Base-by-base conservation (phyloP, 2,329 filamentous ascomycete genomes). In the Pyricularia grisea region DNA sequence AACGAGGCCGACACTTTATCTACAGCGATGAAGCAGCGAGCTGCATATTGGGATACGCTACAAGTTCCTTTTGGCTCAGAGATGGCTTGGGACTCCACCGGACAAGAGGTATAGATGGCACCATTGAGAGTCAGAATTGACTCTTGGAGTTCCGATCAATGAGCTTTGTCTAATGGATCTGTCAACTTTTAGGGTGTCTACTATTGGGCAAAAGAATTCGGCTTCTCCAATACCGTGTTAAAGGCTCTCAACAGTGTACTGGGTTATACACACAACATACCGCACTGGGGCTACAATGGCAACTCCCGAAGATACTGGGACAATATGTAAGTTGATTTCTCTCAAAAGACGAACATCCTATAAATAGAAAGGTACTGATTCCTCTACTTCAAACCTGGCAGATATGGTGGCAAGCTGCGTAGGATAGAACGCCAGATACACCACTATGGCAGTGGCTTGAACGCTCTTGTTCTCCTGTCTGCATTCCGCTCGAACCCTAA, bases 271-370 rank as follows among this genome's bases (percentile, higher is more conserved):
- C 85, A 86, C 0, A 85, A 84, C 0, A 82, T 88, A 0, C 78
- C 85, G 0, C 86, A 88, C 71, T 88, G 87, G 87, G 87, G 84
- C 2, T 88, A 83, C 83, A 87, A 88, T 67, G 86, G 86, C 14
- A 88, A 88, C 71, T 85, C 86, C 0, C 80, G 87, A 1, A 76
- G 86, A 6, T 88, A 88, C 74, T 88, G 86, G 86, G 86, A 88
- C 72, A 86, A 85, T 68, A 75, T 83, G 76, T 85, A 78, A 74
- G 82, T 55, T 1, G 14, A 9, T 11, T 2, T 9, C 2, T 42
- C n/a, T 25, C n/a, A 1, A 28, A 25, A 11, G 9, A 42, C 33
- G 12, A 12, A 23, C 9, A 23, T 6, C 7, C 27, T 4, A 2
- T 20, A 0, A 20, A 28, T 30, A 2, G 2, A 17, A 58, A 30